Evolutionary conservation across 83 land plant species (phyloP).

Genomic region (Larix sibirica): DNA sequence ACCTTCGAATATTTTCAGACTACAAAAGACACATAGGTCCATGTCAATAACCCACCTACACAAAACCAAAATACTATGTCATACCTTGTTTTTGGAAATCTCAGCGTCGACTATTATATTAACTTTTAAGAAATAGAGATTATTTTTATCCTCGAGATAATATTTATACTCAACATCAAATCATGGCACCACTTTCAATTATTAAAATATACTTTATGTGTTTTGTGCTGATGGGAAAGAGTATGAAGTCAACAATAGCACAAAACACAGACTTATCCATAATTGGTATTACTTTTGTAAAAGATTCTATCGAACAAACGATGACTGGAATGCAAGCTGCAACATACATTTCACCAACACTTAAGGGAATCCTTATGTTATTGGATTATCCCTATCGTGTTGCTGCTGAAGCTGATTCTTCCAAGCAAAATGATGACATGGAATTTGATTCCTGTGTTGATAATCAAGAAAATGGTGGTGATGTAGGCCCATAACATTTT

Average conservation of each 20-base stretch:
- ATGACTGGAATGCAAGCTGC: constrained; percentile 35
- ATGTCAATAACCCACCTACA: no score
- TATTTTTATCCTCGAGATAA: no score
- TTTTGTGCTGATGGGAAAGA: constrained; percentile 35
- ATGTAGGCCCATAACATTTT: not conserved
- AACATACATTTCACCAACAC: constrained; percentile 77
- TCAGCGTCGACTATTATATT: no score
- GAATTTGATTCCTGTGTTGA: not conserved
- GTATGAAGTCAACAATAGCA: constrained; percentile 17
- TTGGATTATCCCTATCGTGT: constrained; percentile 58
- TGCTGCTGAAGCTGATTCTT: constrained; percentile 28
- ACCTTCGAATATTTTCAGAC: no score
- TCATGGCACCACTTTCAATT: no score
- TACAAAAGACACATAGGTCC: no score
- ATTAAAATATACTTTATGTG: no score
- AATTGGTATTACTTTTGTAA: constrained; percentile 74
- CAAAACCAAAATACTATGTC: no score
- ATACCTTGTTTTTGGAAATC: no score
- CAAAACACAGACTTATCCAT: constrained; percentile 22
- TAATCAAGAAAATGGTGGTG: not conserved
- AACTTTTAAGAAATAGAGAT: no score
- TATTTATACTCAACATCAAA: no score
- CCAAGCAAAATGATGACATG: constrained; percentile 16
- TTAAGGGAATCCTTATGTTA: constrained; percentile 50
- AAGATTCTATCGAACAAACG: constrained; percentile 76